Conservation (phyloP, 2,329 filamentous ascomycete genomes). For the Ceratocystis smalleyi region DNA sequence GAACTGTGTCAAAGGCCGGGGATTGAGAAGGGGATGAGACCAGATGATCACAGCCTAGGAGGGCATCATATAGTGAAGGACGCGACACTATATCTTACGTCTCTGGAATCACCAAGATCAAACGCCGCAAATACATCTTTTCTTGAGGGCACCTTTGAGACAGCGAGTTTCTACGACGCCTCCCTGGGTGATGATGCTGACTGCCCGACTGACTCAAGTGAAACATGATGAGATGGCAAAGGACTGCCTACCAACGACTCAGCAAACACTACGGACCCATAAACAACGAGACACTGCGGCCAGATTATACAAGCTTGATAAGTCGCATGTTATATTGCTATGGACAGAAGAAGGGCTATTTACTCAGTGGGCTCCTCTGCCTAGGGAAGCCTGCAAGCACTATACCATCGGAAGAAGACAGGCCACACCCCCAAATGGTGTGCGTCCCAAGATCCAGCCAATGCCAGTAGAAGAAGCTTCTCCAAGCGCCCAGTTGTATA, state of each 20-base stretch:
- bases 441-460: background rate
- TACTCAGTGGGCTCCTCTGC: background rate
- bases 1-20: constrained; percentile 23
- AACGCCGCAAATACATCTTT: too few relatives aligned
- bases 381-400: background rate
- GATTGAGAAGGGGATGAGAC: constrained; percentile 23
- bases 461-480: background rate
- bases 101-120: too few relatives aligned
- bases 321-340: background rate
- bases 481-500: background rate
- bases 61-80: constrained; percentile 19
- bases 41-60: constrained; percentile 26
- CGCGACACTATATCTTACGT: too few relatives aligned
- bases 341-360: background rate
- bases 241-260: too few relatives aligned
- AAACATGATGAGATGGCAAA: too few relatives aligned
- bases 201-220: too few relatives aligned
- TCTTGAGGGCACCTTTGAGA: too few relatives aligned
- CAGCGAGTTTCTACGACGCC: too few relatives aligned
- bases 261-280: too few relatives aligned
- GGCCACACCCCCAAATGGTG: background rate
- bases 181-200: too few relatives aligned
- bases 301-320: background rate
- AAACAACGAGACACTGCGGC: too few relatives aligned
- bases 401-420: background rate